A percentile compares a stretch with the other conserved stretches of the same genome.
These are phyloP conservation scores for Pelargonium fulgidum DNA, from an alignment of 441 rosid genomes.

Conservation along the genomic window DNA sequence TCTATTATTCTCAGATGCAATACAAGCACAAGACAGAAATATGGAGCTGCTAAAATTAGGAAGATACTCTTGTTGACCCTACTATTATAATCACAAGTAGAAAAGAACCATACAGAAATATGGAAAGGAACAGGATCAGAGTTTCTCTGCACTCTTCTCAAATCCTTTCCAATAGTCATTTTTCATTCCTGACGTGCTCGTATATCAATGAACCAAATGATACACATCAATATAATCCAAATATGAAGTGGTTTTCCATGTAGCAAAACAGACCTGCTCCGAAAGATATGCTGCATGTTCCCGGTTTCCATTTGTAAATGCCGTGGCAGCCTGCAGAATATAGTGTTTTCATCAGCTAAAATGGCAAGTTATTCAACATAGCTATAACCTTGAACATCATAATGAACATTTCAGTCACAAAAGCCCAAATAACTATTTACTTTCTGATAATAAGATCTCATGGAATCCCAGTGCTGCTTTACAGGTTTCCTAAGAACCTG, in stretches of 20 bases:
- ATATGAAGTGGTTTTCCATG: too few species aligned
- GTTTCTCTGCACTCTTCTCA: background rate
- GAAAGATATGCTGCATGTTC: conserved; percentile 67
- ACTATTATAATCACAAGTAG: background rate
- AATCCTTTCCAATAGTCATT: background rate
- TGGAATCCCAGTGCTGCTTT: conserved; percentile 62
- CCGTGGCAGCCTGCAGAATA: conserved; percentile 61
- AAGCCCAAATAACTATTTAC: conserved; percentile 29
- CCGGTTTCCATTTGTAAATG: conserved; percentile 61
- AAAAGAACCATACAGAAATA: background rate
- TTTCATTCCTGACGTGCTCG: background rate
- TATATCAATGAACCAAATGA: background rate
- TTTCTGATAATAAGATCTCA: conserved; percentile 53
- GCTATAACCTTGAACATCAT: background rate
- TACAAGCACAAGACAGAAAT: background rate
- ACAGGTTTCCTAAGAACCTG: conserved; percentile 48
- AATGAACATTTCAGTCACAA: background rate
- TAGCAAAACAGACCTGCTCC: conserved; percentile 50
- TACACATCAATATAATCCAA: too few species aligned
- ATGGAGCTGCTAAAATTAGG: too few species aligned
- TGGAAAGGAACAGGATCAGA: background rate
- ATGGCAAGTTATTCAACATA: background rate
- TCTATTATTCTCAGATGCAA: background rate
- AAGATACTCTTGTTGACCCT: too few species aligned
- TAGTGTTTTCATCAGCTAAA: conserved; percentile 5